Base-by-base conservation (phyloP, 306 rosid genomes). In the Albizia julibrissin region DNA sequence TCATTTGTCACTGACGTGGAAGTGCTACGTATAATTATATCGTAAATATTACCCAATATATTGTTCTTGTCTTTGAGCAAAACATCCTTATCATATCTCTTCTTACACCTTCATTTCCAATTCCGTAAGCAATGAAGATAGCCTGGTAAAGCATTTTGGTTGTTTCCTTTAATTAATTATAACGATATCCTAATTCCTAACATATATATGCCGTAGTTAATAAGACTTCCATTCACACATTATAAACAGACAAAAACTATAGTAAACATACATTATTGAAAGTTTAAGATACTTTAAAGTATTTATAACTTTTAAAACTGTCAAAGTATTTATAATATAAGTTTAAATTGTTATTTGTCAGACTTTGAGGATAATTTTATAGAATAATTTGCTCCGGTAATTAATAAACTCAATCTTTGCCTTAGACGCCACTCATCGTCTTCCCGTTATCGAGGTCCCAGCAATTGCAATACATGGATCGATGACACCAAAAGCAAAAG, bases 341-440 rank as follows among this genome's bases (percentile, higher is more conserved):
- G 52, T 47, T 47, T 47, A 3, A 14, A 49, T 49, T 16, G 56
- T 49, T 49, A 49, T 47, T 47, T 47, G 52, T 47, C 13, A 11
- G 52, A 47, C 19, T 49, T 49, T 5, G 5, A 2, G 13, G 16
- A 50, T 12, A 50, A 16, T 5, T 50, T 16, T 16, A 50, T 50
- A 3, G n/a, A 50, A 19, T 52, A 1, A 56, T 19, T 56, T 11
- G 24, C 6, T 7, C 61, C 0, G 24, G 0, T 52, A 21, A 21
- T 54, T 52, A 52, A 52, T n/a, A 2, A 21, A 54, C 43, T 64
- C n/a, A 31, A 68, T 69, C 74, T 85, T 84, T 91, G 31, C 77
- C 92, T 87, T 91, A 65, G 86, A 89, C 94, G 92, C 79, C 59
- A 91, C 90, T 91, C 89, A 64, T 80, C 37, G 78, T 31, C 81